phyloP scores from a whole-genome alignment of 2,329 filamentous ascomycete genomes.

The Exophiala sp. region DNA sequence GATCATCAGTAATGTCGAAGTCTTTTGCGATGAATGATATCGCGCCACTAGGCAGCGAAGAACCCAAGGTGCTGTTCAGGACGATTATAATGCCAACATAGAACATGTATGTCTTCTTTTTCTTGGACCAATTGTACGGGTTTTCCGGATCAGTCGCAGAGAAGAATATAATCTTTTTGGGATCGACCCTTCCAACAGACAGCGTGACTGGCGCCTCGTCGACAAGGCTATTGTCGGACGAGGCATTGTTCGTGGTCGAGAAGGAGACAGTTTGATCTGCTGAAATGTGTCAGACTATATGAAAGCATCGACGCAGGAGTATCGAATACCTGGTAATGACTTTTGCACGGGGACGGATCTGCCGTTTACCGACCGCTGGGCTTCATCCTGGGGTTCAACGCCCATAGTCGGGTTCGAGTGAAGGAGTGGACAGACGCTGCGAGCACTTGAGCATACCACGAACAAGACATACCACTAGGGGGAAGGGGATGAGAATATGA shows the following conservation, averaged over 20 bases:
- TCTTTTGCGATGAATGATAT: slow-evolving; percentile 35
- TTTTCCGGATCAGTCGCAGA: slow-evolving; percentile 25
- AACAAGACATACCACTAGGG: too few relatives aligned
- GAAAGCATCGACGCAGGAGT: neutral
- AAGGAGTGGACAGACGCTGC: neutral
- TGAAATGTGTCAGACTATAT: neutral
- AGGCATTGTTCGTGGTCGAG: neutral
- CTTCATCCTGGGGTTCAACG: slow-evolving; percentile 1
- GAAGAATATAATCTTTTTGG: slow-evolving; percentile 26
- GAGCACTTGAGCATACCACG: neutral
- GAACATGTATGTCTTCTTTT: slow-evolving; percentile 36
- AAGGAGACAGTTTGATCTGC: neutral
- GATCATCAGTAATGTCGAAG: slow-evolving; percentile 28
- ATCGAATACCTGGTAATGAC: slow-evolving; percentile 1
- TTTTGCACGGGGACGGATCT: neutral
- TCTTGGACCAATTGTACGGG: slow-evolving; percentile 29
- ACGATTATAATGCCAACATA: slow-evolving; percentile 35
- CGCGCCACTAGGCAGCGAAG: slow-evolving; percentile 38
- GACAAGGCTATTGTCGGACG: slow-evolving; percentile 8
- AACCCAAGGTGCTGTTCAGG: slow-evolving; percentile 37
- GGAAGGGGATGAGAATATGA: too few relatives aligned
- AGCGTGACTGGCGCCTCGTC: slow-evolving; percentile 2
- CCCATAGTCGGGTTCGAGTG: slow-evolving; percentile 8
- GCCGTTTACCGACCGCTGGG: slow-evolving; percentile 6
- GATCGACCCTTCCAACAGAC: slow-evolving; percentile 6